These are phyloP conservation scores for Geranium rotundifolium DNA, from an alignment of 345 rosid genomes.

Conservation along the genomic window DNA sequence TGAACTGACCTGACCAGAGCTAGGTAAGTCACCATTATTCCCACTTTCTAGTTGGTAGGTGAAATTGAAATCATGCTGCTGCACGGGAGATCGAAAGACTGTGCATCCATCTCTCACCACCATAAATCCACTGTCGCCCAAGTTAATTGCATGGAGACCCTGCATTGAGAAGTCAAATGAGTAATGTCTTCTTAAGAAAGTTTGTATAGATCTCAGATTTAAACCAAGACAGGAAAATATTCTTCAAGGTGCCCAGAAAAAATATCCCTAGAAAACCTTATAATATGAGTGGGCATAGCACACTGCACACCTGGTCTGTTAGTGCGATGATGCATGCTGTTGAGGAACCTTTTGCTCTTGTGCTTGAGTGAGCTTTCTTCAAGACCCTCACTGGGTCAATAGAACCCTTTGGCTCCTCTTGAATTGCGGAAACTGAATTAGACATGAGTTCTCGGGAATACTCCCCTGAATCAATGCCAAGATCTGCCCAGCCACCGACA, in stretches of 20 bases:
- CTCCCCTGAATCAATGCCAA: constrained; percentile 75
- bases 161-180: constrained; percentile 11
- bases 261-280: no score
- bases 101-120: constrained; percentile 95
- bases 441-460: constrained; percentile 95
- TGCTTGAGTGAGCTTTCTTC: constrained; percentile 85
- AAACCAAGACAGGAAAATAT: no score
- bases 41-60: constrained; percentile 92
- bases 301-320: constrained; percentile 46
- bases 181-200: background rate
- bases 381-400: constrained; percentile 78
- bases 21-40: constrained; percentile 74
- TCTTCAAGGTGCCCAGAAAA: no score
- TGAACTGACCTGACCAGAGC: constrained; percentile 69
- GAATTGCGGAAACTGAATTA: constrained; percentile 65
- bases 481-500: constrained; percentile 98
- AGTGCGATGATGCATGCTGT: constrained; percentile 95
- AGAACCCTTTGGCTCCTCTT: constrained; percentile 80
- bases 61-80: constrained; percentile 92
- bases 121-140: constrained; percentile 98
- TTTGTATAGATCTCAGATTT: background rate
- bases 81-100: constrained; percentile 82
- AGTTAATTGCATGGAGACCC: constrained; percentile 71
- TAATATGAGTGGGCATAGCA: no score
- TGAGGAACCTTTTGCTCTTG: constrained; percentile 83